Evolutionary conservation across 192 early-diverging fungal genomes (phyloP), one percentile per base, ranked within the genome.

Genomic region (Coemansia sp.): DNA sequence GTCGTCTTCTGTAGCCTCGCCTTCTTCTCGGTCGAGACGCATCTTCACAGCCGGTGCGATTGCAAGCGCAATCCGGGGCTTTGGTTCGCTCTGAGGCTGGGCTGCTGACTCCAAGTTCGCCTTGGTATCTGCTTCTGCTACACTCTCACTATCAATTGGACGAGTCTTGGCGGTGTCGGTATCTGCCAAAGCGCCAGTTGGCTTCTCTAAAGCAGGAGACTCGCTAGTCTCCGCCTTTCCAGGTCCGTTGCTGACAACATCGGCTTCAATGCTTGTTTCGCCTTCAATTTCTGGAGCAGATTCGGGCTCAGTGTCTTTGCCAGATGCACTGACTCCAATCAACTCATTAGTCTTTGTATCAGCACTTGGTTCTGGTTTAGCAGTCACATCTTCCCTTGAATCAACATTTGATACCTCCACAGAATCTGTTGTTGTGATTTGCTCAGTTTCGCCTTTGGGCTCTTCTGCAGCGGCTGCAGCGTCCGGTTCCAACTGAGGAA

Each of bases 1-100:
- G 45, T 80, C 72, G 55, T 80, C 72, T 31, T 80, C 77, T 7
- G 77, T 80, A 3, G 77, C 72, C 59, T 74, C 77, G 11, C 77
- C 77, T 6, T 80, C 77, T 17, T 80, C 77, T 66, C 49, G 64
- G 41, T 71, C 77, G 35, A 53, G 48, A 5, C 65, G 47, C 22
- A 49, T 59, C 57, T 35, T 50, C 25, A 64, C 38, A 6, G 57
- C 52, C n/a, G 25, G 43, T 12, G 25, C 43, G 8, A 49, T 19
- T 7, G 19, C 7, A 49, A 19, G 48, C 41, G 41, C 41, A 16
- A 16, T 45, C 41, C 16, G 41, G 41, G 5, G 41, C 41, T 45
- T 49, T 49, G 16, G n/a, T 17, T 9, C 48, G 16, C 48, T 17
- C 19, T 21, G 48, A 12, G 41, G 16, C 16, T 45, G 41, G 16